These are phyloP conservation scores for Fraxinus angustifolia DNA, from an alignment of 305 asterid genomes.

Conservation along the genomic window DNA sequence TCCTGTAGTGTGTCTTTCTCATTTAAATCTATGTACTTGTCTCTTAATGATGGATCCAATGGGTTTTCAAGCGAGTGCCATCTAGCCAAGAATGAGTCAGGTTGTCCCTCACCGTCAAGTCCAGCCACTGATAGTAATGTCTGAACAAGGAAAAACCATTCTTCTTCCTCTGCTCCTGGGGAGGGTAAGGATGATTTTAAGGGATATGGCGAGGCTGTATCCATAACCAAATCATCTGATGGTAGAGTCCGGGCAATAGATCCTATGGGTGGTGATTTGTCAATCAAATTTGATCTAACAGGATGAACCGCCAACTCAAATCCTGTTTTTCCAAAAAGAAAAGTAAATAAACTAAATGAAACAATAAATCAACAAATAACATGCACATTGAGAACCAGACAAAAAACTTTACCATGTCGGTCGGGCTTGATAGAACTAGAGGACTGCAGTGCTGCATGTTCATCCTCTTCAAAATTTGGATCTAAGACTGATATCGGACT, in stretches of 20 bases:
- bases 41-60: constrained; percentile 72
- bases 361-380: neutral
- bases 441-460: constrained; percentile 30
- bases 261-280: constrained; percentile 93
- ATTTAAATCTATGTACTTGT: constrained; percentile 48
- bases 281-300: constrained; percentile 60
- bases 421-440: constrained; percentile 33
- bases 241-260: constrained; percentile 79
- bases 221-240: constrained; percentile 58
- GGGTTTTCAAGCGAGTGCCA: constrained; percentile 87
- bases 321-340: constrained; percentile 37
- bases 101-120: constrained; percentile 47
- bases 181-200: constrained; percentile 35
- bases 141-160: constrained; percentile 57
- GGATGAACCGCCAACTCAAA: constrained; percentile 38
- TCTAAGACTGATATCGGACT: constrained; percentile 68
- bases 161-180: constrained; percentile 56
- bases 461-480: constrained; percentile 51
- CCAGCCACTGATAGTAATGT: constrained; percentile 63
- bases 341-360: neutral
- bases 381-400: neutral
- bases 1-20: constrained; percentile 53
- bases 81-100: constrained; percentile 42
- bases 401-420: constrained; percentile 38
- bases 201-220: constrained; percentile 59